phyloP scores from a whole-genome alignment of 2,329 filamentous ascomycete species.

The Emmonsia crescens region DNA sequence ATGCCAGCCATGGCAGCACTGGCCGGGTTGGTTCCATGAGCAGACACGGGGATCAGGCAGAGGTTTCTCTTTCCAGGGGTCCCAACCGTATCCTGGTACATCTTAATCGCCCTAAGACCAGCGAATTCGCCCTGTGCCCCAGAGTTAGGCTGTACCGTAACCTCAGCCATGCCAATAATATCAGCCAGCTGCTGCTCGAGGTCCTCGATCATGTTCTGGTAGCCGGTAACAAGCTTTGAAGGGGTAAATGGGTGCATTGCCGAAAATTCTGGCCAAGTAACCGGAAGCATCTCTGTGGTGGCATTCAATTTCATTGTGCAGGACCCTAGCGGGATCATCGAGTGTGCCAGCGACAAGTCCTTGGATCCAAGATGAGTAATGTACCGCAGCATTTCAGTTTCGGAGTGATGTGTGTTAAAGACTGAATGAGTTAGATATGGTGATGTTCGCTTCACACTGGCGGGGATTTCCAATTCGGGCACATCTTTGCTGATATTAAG shows the following conservation, averaged over 20 bases:
- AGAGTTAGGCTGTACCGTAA: slow-evolving; percentile 88
- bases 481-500: slow-evolving; percentile 24
- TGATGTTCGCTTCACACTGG: slow-evolving; percentile 58
- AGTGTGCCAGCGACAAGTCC: slow-evolving; percentile 86
- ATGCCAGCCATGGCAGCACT: slow-evolving; percentile 94
- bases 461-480: slow-evolving; percentile 33
- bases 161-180: slow-evolving; percentile 83
- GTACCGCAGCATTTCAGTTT: slow-evolving; percentile 88
- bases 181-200: slow-evolving; percentile 65
- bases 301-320: slow-evolving; percentile 99
- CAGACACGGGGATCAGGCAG: slow-evolving; percentile 87
- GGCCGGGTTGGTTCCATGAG: slow-evolving; percentile 91
- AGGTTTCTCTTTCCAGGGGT: slow-evolving; percentile 63
- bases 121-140: slow-evolving; percentile 93
- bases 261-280: slow-evolving; percentile 65
- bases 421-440: slow-evolving; percentile 77
- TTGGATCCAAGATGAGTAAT: slow-evolving; percentile 90
- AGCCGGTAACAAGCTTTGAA: slow-evolving; percentile 53
- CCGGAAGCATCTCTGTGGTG: slow-evolving; percentile 82
- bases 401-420: slow-evolving; percentile 90
- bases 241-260: slow-evolving; percentile 75
- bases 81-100: slow-evolving; percentile 61
- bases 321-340: slow-evolving; percentile 93
- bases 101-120: slow-evolving; percentile 76
- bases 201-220: slow-evolving; percentile 56